Evolutionary conservation across 441 rosid genomes (phyloP).

Genomic region (Croton laevigatus): DNA sequence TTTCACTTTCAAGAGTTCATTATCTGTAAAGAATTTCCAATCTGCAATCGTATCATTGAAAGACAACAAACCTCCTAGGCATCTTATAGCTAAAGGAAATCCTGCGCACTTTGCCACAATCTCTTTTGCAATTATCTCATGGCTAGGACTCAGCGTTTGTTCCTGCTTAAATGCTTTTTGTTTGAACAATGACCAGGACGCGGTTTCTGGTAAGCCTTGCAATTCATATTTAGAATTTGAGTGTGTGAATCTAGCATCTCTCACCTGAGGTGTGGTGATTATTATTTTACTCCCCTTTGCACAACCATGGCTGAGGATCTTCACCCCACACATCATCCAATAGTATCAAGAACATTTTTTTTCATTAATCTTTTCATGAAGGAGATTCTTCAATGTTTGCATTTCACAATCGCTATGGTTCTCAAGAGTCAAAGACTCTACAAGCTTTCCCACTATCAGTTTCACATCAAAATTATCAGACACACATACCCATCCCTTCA

Average conservation of each 20-base stretch:
- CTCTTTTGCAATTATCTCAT: too few relatives aligned
- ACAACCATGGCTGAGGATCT: conserved; percentile 13
- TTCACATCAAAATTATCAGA: background rate
- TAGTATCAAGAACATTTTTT: conserved; percentile 20
- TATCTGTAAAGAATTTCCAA: background rate
- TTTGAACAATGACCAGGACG: background rate
- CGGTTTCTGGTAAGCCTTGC: too few relatives aligned
- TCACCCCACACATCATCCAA: conserved; percentile 37
- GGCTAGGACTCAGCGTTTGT: too few relatives aligned
- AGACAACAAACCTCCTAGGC: background rate
- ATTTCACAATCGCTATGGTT: background rate
- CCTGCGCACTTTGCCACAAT: background rate
- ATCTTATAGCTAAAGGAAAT: background rate
- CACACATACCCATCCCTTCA: background rate
- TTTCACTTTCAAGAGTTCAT: background rate
- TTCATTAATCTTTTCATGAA: background rate
- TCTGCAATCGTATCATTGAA: background rate
- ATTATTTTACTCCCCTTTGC: too few relatives aligned
- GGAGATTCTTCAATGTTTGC: background rate
- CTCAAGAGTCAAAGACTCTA: background rate
- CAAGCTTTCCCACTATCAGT: background rate
- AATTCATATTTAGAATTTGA: too few relatives aligned
- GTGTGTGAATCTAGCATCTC: too few relatives aligned
- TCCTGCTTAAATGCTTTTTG: background rate
- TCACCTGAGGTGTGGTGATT: too few relatives aligned